These are phyloP conservation scores for Fusarium kyushuense DNA, from an alignment of 2,329 filamentous ascomycete genomes.

Conservation along the genomic window DNA sequence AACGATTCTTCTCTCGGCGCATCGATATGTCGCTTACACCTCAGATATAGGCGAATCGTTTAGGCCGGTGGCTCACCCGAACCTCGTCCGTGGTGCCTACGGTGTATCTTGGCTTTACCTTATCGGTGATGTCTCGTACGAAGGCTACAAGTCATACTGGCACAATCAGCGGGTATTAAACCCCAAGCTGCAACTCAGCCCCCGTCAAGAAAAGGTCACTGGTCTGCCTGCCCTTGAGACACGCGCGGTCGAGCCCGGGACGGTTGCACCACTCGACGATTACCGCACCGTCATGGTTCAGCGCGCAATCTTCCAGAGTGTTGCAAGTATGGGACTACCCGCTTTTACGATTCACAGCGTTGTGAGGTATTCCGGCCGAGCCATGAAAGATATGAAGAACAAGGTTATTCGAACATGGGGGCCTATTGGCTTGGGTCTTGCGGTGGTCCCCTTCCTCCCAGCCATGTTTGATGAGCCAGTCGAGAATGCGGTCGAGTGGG, in stretches of 20 bases:
- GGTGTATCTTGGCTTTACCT: slow-evolving; percentile 94
- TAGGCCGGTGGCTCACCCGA: slow-evolving; percentile 89
- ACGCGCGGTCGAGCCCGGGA: slow-evolving; percentile 53
- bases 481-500: slow-evolving; percentile 90
- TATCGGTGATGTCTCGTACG: slow-evolving; percentile 87
- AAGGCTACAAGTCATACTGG: slow-evolving; percentile 95
- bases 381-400: slow-evolving; percentile 87
- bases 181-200: slow-evolving; percentile 70
- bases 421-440: slow-evolving; percentile 85
- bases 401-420: slow-evolving; percentile 82
- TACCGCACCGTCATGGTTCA: slow-evolving; percentile 92
- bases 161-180: slow-evolving; percentile 83
- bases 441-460: slow-evolving; percentile 85
- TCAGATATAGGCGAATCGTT: slow-evolving; percentile 97
- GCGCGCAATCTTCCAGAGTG: slow-evolving; percentile 86
- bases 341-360: slow-evolving; percentile 95
- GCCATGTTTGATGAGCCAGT: slow-evolving; percentile 91
- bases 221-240: slow-evolving; percentile 56
- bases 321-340: slow-evolving; percentile 94
- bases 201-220: slow-evolving; percentile 61
- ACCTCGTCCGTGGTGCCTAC: slow-evolving; percentile 84
- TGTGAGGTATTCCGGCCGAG: slow-evolving; percentile 86
- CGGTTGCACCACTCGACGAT: slow-evolving; percentile 82
- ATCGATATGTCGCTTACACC: slow-evolving; percentile 97
- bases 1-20: slow-evolving; percentile 88